These are phyloP conservation scores for Aspergillus cejpii DNA, from an alignment of 2,329 filamentous ascomycete species.

Conservation along the genomic window DNA sequence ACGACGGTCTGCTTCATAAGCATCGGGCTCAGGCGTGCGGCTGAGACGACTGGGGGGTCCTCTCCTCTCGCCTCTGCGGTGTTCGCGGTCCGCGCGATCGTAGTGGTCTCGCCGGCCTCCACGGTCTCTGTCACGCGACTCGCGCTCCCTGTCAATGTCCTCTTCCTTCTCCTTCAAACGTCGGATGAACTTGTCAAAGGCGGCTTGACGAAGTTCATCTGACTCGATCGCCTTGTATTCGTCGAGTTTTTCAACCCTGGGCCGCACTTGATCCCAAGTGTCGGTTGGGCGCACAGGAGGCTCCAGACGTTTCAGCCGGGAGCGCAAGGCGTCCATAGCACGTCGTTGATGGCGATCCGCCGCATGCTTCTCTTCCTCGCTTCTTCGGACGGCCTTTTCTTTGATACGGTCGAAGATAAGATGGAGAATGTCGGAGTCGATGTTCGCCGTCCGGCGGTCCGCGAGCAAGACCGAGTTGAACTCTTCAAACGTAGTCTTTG, in stretches of 20 bases:
- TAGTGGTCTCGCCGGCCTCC: constrained; percentile 48
- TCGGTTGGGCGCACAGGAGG: constrained; percentile 72
- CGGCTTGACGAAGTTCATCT: constrained; percentile 73
- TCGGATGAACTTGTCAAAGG: constrained; percentile 87
- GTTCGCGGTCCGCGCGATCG: constrained; percentile 52
- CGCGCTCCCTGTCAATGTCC: constrained; percentile 59
- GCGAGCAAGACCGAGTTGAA: constrained; percentile 75
- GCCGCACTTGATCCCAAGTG: constrained; percentile 80
- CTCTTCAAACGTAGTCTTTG: constrained; percentile 80
- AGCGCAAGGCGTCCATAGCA: constrained; percentile 75
- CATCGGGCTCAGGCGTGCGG: constrained; percentile 83
- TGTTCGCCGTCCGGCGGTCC: constrained; percentile 81
- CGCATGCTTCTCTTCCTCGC: constrained; percentile 74
- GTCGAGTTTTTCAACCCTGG: constrained; percentile 69
- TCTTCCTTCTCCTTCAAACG: constrained; percentile 89
- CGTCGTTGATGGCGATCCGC: constrained; percentile 80
- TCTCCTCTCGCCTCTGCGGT: constrained; percentile 43
- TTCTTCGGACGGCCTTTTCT: constrained; percentile 75
- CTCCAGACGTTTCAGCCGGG: constrained; percentile 80
- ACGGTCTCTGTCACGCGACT: constrained; percentile 44
- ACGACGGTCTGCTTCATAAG: constrained; percentile 90
- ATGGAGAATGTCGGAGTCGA: constrained; percentile 70
- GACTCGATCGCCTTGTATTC: constrained; percentile 78
- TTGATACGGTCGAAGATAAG: constrained; percentile 83
- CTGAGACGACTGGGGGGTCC: constrained; percentile 55